Base-by-base conservation (phyloP, 495 filamentous ascomycete genomes). In the Viridothelium virens region DNA sequence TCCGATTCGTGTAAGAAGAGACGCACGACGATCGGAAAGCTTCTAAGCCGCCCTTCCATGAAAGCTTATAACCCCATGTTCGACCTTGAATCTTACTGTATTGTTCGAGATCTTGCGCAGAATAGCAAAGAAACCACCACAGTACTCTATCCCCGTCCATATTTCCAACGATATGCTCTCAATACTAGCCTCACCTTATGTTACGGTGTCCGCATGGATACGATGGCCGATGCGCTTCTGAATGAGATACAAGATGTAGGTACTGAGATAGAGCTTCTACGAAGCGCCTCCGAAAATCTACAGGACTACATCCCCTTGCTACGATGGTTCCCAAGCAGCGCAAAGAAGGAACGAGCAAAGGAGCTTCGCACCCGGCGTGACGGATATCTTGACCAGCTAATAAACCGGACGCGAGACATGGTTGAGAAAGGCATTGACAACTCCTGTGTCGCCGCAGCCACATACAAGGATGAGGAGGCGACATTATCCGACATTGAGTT, bases 131-230 rank as follows among this genome's bases (percentile, higher is more conserved):
- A 75, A 16, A 80, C 79, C 2, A 66, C 62, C 14, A 18, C 53
- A 12, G 38, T 63, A 33, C 18, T 69, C 34, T 64, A 70, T 38
- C 53, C 66, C 31, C 68, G 65, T 18, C 62, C 66, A 1, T 70
- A 70, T 56, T 59, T 68, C 14, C 66, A 68, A 61, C 61, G 66
- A 38, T 70, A 78, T 65, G 80, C 80, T 2, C 73, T 84, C 14
- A 84, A 83, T 64, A 82, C 79, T 0, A 82, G 78, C 0, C 66
- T 84, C 34, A 84, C 81, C 0, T 74, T 83, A 9, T 82, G 80
- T 73, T 84, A 83, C 61, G 82, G 82, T 1, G 80, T 83, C 41
- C 79, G 81, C n/a, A 83, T 84, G 77, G 80, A 82, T 53, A 76
- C 71, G 4, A 77, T 82, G 0, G 79, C 79, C 65, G 81, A 83